Evolutionary conservation across 2,329 filamentous ascomycete species (phyloP).

Genomic region (Aureobasidium sp.): DNA sequence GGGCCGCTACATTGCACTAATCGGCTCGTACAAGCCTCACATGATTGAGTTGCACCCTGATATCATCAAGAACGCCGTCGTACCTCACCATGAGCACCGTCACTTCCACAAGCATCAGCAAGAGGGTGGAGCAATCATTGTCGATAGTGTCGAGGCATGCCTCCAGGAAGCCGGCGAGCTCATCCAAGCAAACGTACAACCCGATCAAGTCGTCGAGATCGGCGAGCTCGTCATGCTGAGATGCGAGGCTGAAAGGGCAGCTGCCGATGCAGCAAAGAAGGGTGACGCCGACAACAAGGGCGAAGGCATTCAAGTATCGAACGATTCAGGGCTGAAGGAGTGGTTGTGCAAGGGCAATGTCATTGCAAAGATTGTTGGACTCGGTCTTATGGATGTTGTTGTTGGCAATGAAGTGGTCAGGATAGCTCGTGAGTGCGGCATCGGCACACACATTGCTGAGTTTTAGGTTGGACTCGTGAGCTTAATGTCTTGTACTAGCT

Average conservation of each 20-base stretch:
- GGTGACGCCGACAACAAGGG: slow-evolving; percentile 20
- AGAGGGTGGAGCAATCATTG: slow-evolving; percentile 52
- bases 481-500: background rate
- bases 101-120: slow-evolving; percentile 59
- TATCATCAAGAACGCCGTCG: slow-evolving; percentile 58
- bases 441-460: slow-evolving; percentile 48
- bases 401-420: slow-evolving; percentile 51
- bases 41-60: slow-evolving; percentile 82
- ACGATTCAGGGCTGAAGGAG: slow-evolving; percentile 39
- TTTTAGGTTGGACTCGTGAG: slow-evolving; percentile 27
- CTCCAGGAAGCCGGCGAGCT: slow-evolving; percentile 81
- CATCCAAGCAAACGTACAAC: slow-evolving; percentile 64
- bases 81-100: slow-evolving; percentile 40
- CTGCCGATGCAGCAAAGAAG: slow-evolving; percentile 15
- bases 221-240: slow-evolving; percentile 69
- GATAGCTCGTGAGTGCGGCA: slow-evolving; percentile 45
- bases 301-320: slow-evolving; percentile 24
- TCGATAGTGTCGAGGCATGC: slow-evolving; percentile 67
- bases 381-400: slow-evolving; percentile 61
- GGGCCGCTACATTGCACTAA: slow-evolving; percentile 62
- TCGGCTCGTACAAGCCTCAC: slow-evolving; percentile 60
- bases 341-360: slow-evolving; percentile 58
- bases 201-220: slow-evolving; percentile 74
- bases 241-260: slow-evolving; percentile 39
- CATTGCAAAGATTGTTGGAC: slow-evolving; percentile 61